Conservation (phyloP, 768 basidiomycete genomes). For the Calvatia gigantea region DNA sequence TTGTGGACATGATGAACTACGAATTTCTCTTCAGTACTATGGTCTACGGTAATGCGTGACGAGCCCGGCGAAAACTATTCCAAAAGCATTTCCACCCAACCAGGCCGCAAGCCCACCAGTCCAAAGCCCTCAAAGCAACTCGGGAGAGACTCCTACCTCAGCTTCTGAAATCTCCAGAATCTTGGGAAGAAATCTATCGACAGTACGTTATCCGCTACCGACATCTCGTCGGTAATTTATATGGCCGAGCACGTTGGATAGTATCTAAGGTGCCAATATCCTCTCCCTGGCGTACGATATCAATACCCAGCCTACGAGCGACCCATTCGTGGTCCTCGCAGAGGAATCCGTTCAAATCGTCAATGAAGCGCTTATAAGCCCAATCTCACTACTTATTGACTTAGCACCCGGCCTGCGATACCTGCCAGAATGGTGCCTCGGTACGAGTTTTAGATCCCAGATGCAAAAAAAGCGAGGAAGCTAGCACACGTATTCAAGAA, state of each 20-base stretch:
- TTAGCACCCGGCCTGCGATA: constrained; percentile 30
- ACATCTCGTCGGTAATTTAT: not conserved
- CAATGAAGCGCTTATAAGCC: constrained; percentile 19
- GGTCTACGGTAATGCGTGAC: constrained; percentile 22
- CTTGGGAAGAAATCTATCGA: constrained; percentile 7
- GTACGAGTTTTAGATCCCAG: constrained; percentile 39
- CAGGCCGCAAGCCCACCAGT: constrained; percentile 12
- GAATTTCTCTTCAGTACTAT: constrained; percentile 15
- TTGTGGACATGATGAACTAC: constrained; percentile 28
- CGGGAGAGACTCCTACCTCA: constrained; percentile 4
- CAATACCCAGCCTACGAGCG: too few species aligned
- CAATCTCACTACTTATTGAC: constrained; percentile 29
- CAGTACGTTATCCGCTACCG: constrained; percentile 18
- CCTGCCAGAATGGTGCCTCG: constrained; percentile 44
- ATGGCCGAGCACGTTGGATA: not conserved
- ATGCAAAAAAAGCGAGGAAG: constrained; percentile 32
- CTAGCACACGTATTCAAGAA: constrained; percentile 30
- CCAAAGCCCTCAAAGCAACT: constrained; percentile 12
- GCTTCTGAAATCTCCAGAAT: constrained; percentile 7
- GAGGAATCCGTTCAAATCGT: constrained; percentile 17
- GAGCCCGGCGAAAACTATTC: constrained; percentile 19
- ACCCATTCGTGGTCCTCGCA: too few species aligned
- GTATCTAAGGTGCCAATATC: too few species aligned
- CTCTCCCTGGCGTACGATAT: too few species aligned
- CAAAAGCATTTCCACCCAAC: constrained; percentile 18